A percentile compares a stretch with the other conserved stretches of the same genome.
phyloP scores from a whole-genome alignment of 352 stramenopile genomes.

The Pythium coloratum region DNA sequence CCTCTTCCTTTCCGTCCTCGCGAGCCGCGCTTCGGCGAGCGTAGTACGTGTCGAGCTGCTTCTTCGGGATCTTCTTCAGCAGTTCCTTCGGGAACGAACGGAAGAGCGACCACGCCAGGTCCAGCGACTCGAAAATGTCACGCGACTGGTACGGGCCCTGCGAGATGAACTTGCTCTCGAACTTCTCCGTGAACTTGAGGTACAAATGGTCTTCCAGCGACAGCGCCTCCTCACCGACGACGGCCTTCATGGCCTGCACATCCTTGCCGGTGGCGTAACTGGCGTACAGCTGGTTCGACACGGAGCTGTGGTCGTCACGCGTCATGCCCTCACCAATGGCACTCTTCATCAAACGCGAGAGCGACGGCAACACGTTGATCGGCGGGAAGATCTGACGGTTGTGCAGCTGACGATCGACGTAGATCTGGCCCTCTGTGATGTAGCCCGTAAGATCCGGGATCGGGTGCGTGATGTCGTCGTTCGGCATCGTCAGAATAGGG shows the following conservation, averaged over 20 bases:
- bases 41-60: conserved; percentile 98
- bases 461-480: conserved; percentile 99
- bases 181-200: conserved; percentile 99
- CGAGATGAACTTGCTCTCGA: conserved; percentile 98
- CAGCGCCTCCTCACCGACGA: conserved; percentile 99
- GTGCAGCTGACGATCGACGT: conserved; percentile 97
- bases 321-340: conserved; percentile 99
- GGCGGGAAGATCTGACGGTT: conserved; percentile 99
- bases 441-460: conserved; percentile 99
- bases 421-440: conserved; percentile 99
- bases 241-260: conserved; percentile 99
- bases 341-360: conserved; percentile 99
- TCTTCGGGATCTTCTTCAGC: conserved; percentile 99
- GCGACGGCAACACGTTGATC: conserved; percentile 99
- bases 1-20: conserved; percentile 82
- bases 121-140: conserved; percentile 98
- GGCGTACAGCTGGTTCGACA: conserved; percentile 98
- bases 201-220: conserved; percentile 99
- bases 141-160: conserved; percentile 97
- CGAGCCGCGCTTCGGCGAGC: conserved; percentile 89
- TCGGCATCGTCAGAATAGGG: conserved; percentile 99
- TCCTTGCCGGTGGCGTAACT: conserved; percentile 94
- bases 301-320: conserved; percentile 96
- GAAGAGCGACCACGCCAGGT: conserved; percentile 98
- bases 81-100: conserved; percentile 98